Conservation (phyloP, 371 early-diverging fungal species). For the Rhizomucor pusillus region DNA sequence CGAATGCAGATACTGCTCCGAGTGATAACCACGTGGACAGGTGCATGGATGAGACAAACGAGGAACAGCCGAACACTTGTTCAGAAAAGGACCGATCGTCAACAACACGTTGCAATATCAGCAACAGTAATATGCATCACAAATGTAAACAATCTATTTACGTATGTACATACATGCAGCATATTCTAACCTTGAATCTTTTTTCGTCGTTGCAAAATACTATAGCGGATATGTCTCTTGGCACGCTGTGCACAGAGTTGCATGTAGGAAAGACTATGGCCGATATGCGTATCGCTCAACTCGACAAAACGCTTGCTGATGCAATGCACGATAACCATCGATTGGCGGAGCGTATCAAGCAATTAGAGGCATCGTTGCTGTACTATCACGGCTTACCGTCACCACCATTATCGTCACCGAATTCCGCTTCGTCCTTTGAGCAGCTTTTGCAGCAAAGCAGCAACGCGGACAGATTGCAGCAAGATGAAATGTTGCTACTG, state of each 20-base stretch:
- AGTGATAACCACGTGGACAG: too few relatives aligned
- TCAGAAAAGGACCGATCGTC: too few relatives aligned
- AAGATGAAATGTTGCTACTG: conserved; percentile 26
- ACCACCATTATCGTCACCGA: background rate
- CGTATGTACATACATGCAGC: too few relatives aligned
- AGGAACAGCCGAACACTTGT: too few relatives aligned
- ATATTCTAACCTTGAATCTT: background rate
- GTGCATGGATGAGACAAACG: too few relatives aligned
- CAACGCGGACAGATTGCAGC: conserved; percentile 3
- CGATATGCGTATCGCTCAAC: conserved; percentile 6
- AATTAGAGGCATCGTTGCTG: background rate
- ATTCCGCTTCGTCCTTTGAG: background rate
- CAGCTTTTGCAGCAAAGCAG: background rate
- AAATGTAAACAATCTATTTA: too few relatives aligned
- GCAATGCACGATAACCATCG: background rate
- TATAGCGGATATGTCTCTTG: background rate
- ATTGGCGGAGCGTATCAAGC: background rate
- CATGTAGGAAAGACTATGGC: conserved; percentile 7
- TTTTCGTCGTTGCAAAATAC: too few relatives aligned
- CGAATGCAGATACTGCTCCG: too few relatives aligned
- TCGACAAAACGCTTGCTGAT: background rate
- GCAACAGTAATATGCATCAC: too few relatives aligned
- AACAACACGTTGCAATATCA: too few relatives aligned
- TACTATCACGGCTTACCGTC: background rate
- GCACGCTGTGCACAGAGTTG: background rate